Conservation (phyloP, 495 filamentous ascomycete genomes). For the Tirmania nivea region DNA sequence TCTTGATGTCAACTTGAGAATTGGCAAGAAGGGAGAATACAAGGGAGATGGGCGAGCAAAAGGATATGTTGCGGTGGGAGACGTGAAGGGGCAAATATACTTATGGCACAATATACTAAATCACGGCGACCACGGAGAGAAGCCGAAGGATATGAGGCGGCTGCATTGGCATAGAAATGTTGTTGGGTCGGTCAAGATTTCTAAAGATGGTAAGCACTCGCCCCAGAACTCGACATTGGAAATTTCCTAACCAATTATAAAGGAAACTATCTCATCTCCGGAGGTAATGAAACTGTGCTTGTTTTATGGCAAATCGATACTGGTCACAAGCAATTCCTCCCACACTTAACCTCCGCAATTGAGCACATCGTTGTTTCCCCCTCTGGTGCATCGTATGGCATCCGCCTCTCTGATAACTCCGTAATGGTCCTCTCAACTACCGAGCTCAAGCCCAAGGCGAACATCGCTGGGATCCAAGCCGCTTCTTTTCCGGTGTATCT, state of each 20-base stretch:
- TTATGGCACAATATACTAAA: conserved; percentile 46
- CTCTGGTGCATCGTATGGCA: conserved; percentile 51
- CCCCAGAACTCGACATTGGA: not conserved
- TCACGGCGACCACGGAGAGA: conserved; percentile 13
- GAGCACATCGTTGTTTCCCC: conserved; percentile 66
- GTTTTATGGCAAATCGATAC: conserved; percentile 94
- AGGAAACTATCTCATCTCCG: conserved; percentile 95
- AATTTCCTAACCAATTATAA: conserved; percentile 8
- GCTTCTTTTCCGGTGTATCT: not conserved
- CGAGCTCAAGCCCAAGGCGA: conserved; percentile 59
- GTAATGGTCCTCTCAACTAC: conserved; percentile 70
- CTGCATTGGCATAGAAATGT: conserved; percentile 82
- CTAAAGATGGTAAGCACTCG: conserved; percentile 51
- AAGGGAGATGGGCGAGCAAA: conserved; percentile 6
- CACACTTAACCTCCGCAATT: conserved; percentile 67
- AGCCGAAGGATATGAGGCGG: conserved; percentile 25
- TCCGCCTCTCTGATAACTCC: conserved; percentile 78
- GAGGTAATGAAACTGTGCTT: conserved; percentile 71
- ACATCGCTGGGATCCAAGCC: conserved; percentile 63
- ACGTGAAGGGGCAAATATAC: conserved; percentile 48
- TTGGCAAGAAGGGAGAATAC: conserved; percentile 17
- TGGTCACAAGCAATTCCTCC: conserved; percentile 51
- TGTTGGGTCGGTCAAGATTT: conserved; percentile 68
- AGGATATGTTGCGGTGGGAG: conserved; percentile 54
- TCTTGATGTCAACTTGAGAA: conserved; percentile 12